Evolutionary conservation across 73 alveolate species (phyloP).

Genomic region (Blepharisma stoltei): DNA sequence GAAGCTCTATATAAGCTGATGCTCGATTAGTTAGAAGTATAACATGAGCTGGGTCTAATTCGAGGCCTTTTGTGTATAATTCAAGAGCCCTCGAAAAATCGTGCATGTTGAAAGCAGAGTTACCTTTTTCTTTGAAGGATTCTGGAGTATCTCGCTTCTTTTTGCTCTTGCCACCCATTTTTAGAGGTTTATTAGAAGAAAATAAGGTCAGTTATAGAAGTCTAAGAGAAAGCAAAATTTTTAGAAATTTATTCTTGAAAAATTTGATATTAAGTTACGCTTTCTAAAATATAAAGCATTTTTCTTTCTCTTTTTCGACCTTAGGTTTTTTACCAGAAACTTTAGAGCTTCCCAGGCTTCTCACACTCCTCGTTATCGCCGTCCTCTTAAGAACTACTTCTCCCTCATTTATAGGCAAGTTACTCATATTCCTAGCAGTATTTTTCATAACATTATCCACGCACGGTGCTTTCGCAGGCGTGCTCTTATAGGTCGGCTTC

Average conservation of each 20-base stretch:
- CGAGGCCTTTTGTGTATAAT: conserved; percentile 65
- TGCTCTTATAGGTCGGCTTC: not conserved
- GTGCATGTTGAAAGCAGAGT: conserved; percentile 71
- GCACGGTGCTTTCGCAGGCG: not conserved
- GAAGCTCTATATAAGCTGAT: conserved; percentile 65
- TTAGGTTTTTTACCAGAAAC: not conserved
- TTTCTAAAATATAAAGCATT: not conserved
- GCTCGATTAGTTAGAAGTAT: conserved; percentile 77
- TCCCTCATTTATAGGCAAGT: not conserved
- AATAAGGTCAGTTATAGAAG: not conserved
- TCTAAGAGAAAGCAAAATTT: not conserved
- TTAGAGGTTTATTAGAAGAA: not conserved
- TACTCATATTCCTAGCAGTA: not conserved
- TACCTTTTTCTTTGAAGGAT: conserved; percentile 73
- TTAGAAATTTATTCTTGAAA: too few relatives aligned
- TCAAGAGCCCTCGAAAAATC: conserved; percentile 80
- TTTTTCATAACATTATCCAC: not conserved
- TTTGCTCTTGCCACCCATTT: conserved; percentile 19
- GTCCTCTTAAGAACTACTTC: not conserved
- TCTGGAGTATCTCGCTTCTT: not conserved
- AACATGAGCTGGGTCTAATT: conserved; percentile 55
- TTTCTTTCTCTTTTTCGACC: not conserved
- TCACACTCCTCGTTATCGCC: not conserved
- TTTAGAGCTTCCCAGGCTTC: not conserved
- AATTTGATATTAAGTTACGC: too few relatives aligned